A percentile compares a stretch with the other conserved stretches of the same genome.
These are phyloP conservation scores for Ricinus communis DNA, from an alignment of 345 rosid genomes.

Conservation along the genomic window DNA sequence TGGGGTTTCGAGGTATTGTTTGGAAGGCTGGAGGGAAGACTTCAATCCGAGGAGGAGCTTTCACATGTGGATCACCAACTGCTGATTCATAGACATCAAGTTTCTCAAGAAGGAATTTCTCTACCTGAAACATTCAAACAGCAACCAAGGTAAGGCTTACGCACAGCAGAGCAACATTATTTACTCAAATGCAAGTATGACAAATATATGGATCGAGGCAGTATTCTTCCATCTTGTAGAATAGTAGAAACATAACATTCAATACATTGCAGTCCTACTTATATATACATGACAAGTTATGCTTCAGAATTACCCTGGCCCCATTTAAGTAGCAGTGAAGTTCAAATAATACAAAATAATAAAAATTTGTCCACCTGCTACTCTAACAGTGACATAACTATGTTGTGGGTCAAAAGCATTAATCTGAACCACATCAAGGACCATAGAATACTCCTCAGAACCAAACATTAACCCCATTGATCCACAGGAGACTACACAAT, in stretches of 20 bases:
- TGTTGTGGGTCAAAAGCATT: background rate
- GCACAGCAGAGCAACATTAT: background rate
- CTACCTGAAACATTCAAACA: conserved; percentile 46
- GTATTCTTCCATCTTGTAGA: background rate
- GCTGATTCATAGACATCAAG: conserved; percentile 83
- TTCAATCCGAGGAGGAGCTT: conserved; percentile 62
- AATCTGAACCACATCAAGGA: background rate
- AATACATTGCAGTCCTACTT: background rate
- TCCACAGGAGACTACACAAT: background rate
- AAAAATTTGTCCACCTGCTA: background rate
- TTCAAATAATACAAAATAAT: no score
- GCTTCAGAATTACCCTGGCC: background rate
- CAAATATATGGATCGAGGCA: no score
- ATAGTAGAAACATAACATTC: background rate
- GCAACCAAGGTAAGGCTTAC: background rate
- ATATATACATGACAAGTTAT: background rate
- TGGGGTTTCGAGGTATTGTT: conserved; percentile 70
- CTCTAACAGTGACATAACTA: background rate
- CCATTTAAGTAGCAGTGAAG: no score
- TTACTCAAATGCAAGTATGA: background rate
- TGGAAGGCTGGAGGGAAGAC: conserved; percentile 82
- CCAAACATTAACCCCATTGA: background rate
- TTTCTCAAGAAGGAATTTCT: conserved; percentile 71
- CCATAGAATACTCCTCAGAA: background rate
- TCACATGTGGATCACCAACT: conserved; percentile 61